Evolutionary conservation across 1,284 basidiomycete species (phyloP).

Genomic region (Xerocomus cyaneibrunnescens): DNA sequence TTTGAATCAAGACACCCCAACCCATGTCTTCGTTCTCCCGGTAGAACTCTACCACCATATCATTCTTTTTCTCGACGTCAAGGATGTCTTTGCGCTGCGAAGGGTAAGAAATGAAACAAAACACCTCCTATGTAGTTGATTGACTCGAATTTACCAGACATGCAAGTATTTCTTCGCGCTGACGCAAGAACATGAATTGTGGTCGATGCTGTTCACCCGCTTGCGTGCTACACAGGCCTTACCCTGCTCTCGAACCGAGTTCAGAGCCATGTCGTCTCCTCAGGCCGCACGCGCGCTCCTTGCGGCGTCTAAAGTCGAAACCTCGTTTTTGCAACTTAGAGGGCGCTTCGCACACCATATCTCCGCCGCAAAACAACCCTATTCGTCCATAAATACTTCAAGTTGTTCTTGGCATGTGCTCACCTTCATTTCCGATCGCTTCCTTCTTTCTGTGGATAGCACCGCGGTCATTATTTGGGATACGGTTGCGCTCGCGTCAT

Average conservation of each 20-base stretch:
- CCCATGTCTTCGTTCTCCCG: conserved; percentile 11
- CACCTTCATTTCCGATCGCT: conserved; percentile 24
- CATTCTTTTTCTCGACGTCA: conserved; percentile 16
- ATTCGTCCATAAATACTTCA: neutral
- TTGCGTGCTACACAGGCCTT: conserved; percentile 16
- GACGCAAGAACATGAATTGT: conserved; percentile 14
- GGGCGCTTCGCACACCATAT: conserved; percentile 1
- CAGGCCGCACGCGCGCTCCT: conserved; percentile 11
- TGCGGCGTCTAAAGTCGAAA: conserved; percentile 16
- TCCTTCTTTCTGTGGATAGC: conserved; percentile 22
- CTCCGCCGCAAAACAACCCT: neutral
- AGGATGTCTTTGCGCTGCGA: conserved; percentile 19
- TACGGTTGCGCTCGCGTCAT: neutral
- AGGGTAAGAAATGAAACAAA: conserved; percentile 7
- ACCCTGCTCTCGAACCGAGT: conserved; percentile 19
- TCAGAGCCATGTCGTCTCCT: conserved; percentile 7
- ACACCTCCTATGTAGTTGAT: neutral
- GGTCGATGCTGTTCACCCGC: conserved; percentile 11
- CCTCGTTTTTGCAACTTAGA: conserved; percentile 15
- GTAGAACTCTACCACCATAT: conserved; percentile 20
- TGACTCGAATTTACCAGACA: conserved; percentile 12
- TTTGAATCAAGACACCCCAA: neutral
- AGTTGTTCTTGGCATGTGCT: conserved; percentile 12
- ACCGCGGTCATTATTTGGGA: conserved; percentile 21
- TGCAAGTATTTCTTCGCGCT: conserved; percentile 16